Conservation (phyloP, 2,329 filamentous ascomycete genomes). For the Pseudogymnoascus sp. region DNA sequence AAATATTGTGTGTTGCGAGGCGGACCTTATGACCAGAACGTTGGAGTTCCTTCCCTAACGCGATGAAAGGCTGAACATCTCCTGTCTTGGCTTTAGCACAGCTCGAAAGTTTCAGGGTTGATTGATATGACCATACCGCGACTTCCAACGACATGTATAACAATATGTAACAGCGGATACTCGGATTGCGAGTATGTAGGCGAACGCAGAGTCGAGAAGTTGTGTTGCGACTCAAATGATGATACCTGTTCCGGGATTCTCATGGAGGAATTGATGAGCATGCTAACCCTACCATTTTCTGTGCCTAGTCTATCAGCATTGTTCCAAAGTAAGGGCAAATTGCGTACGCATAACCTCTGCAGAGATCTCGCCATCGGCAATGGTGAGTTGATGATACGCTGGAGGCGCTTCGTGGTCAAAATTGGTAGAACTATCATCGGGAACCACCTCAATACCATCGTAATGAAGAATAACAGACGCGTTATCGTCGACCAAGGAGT, state of each 20-base stretch:
- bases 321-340: neutral
- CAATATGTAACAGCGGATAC: constrained; percentile 31
- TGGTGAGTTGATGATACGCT: neutral
- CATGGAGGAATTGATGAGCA: neutral
- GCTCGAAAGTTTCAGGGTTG: neutral
- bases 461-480: neutral
- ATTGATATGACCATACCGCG: constrained; percentile 20
- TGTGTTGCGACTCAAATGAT: neutral
- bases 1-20: constrained; percentile 48
- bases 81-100: constrained; percentile 36
- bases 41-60: constrained; percentile 44
- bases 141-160: constrained; percentile 47
- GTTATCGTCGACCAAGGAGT: neutral
- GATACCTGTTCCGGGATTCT: neutral
- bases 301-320: neutral
- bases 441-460: neutral
- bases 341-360: neutral
- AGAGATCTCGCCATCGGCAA: neutral
- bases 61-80: constrained; percentile 53
- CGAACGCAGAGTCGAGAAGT: neutral
- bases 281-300: neutral
- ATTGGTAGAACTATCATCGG: neutral
- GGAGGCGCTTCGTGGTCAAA: neutral
- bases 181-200: neutral
- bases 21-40: constrained; percentile 47